Evolutionary conservation across 345 rosid genomes (phyloP), one percentile per base, ranked within the genome.

Genomic region (Gossypium bickii): DNA sequence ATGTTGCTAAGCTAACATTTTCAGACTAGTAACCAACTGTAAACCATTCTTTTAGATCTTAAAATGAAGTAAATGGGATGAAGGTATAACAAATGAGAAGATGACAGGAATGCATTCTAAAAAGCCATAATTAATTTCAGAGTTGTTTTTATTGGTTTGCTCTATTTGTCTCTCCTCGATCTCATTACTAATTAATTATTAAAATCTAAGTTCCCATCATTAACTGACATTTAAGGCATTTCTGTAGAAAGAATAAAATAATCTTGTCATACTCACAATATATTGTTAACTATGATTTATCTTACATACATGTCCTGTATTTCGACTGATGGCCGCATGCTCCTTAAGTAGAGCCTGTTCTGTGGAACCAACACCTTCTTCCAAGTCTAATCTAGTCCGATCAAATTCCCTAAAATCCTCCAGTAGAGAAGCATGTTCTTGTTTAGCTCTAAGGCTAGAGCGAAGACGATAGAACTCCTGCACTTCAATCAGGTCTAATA

Each of bases 371-470:
- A 65, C 78, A 73, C 98, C 94, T 44, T 87, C 98, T 87, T 95
- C 99, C 85, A 95, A 88, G 80, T 93, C 98, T 78, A 93, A 83
- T 74, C 93, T 86, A 64, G 97, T 84, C 71, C 94, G 87, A 82
- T 95, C 99, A 78, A 91, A 95, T 86, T 93, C 98, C 82, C 94
- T 90, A 79, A 91, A 91, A 80, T 95, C 99, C 59, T 95, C 97
- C 72, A 95, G 93, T 53, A 93, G 90, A 64, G 94, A 90, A 85
- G 97, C 98, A 80, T 93, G 97, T 76, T 95, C 98, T 81, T 90
- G 88, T 83, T 93, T 95, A 56, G 94, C 92, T 85, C 85, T 93
- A 62, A 93, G 96, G 85, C 90, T 88, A 56, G 97, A 93, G 49
- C 91, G 89, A 59, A 91, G 97, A 80, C 97, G 93, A 77, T 88